Evolutionary conservation across 1,284 basidiomycete species (phyloP).

Genomic region (Agroathelia rolfsii): DNA sequence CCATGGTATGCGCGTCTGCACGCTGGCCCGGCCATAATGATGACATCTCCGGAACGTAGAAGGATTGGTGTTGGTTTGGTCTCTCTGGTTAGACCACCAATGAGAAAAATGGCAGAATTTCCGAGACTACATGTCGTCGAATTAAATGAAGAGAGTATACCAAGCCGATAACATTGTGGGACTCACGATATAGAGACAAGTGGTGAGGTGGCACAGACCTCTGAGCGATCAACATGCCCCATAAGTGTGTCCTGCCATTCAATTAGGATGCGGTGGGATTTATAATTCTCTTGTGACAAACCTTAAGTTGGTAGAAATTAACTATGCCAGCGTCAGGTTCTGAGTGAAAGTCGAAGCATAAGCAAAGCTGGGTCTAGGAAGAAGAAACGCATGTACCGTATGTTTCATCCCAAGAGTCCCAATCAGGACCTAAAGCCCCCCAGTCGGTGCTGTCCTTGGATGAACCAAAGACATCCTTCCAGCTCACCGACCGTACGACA

Average conservation of each 20-base stretch:
- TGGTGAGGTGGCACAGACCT: conserved; percentile 77
- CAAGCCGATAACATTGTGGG: no score
- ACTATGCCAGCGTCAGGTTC: conserved; percentile 91
- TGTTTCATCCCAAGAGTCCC: conserved; percentile 60
- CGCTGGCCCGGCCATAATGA: conserved; percentile 85
- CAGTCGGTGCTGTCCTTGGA: conserved; percentile 25
- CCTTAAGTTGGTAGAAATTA: conserved; percentile 81
- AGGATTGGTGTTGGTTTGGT: conserved; percentile 70
- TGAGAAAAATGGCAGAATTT: conserved; percentile 78
- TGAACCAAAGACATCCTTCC: conserved; percentile 52
- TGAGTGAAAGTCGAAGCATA: conserved; percentile 18
- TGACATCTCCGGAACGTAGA: conserved; percentile 77
- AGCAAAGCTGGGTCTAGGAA: conserved; percentile 2
- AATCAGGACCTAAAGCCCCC: conserved; percentile 46
- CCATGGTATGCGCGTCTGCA: conserved; percentile 84
- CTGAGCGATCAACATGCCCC: conserved; percentile 89
- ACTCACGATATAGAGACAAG: conserved; percentile 84
- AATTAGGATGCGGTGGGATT: no score
- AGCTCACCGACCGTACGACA: conserved; percentile 55
- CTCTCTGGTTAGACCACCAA: conserved; percentile 75
- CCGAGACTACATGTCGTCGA: conserved; percentile 61
- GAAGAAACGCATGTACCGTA: conserved; percentile 45
- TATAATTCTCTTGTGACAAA: conserved; percentile 14
- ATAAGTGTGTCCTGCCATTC: conserved; percentile 81
- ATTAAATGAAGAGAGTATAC: not conserved